Evolutionary conservation across 495 filamentous ascomycete species (phyloP), one percentile per base, ranked within the genome.

Genomic region (Monascus purpureus): DNA sequence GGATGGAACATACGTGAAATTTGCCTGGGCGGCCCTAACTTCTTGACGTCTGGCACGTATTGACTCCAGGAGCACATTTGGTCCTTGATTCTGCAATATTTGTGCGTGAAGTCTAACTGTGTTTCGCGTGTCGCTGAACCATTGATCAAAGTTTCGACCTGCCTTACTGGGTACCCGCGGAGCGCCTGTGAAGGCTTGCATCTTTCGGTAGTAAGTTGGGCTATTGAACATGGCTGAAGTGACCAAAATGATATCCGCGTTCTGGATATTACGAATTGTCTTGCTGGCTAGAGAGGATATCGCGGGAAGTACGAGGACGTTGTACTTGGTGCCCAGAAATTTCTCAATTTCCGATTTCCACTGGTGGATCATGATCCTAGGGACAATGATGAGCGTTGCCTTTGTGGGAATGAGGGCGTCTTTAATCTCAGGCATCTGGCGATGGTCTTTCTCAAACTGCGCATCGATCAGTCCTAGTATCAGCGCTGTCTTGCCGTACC

Each of bases 401-500:
- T 69, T 64, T 2, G 73, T 44, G 2, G 69, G 55, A 16, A 75
- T 63, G 5, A 45, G 46, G n/a, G 55, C 63, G 3, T 37, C 7
- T 6, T 42, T 28, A 3, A 36, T 14, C 14, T 24, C 13, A 35
- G 36, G 20, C 18, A 36, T 22, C 16, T 14, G 16, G 23, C 18
- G 29, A 13, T 38, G 19, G 30, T 42, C 34, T 35, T 36, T 43
- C 4, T 47, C 14, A 13, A 52, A 37, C 32, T 68, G 65, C 7
- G 40, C 31, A 26, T 77, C 70, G 13, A 82, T 70, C 13, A 90
- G 50, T 0, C 66, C 80, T 6, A 92, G 61, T 1, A 66, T 70
- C n/a, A 73, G 64, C 2, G 79, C 70, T 0, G 84, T 93, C 43
- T 93, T 93, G 1, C 84, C 84, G 46, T 80, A 90, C 7, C 80